Evolutionary conservation across 805 yeast genomes (phyloP), one percentile per base, ranked within the genome.

Genomic region (Priceomyces fermenticarens): DNA sequence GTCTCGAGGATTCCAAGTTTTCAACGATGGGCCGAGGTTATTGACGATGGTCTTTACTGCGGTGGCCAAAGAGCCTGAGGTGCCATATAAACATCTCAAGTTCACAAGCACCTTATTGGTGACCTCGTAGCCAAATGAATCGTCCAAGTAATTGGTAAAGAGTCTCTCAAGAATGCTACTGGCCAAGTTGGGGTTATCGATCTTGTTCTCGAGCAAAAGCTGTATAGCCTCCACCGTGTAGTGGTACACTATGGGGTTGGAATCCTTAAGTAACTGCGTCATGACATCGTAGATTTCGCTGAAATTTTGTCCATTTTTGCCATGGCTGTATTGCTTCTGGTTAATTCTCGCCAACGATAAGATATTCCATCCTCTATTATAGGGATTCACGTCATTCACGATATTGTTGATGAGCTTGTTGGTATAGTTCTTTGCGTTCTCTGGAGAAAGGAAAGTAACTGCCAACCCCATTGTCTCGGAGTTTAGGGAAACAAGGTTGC

Each of bases 211-310:
- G 25, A 89, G 65, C 10, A 85, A 58, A 1, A 75, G 62, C 2
- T 76, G 60, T 32, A 85, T 56, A 0, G 93, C 76, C 35, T 75
- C 75, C 49, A 89, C 57, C 0, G 91, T 72, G 73, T 89, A 83
- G 40, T 78, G 73, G 55, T 87, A 90, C 12, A 93, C 89, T 1
- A 78, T 65, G 0, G 97, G 96, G 55, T 90, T 91, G 0, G 96
- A 90, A 59, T 91, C 98, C 14, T 65, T 65, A 3, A 82, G 58
- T 23, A 91, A 67, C 11, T 85, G 81, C 30, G 73, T 59, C 2
- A 81, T 54, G 3, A 88, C 79, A 28, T 80, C 80, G 42, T 74
- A 67, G 3, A 83, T 74, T 3, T 75, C 67, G 25, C 40, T 48
- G 36, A 62, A 64, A 1, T 67, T 68, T 13, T 43, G 15, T 20